These are phyloP conservation scores for Paecilomyces sp. DNA, from an alignment of 2,329 filamentous ascomycete genomes.

Conservation along the genomic window DNA sequence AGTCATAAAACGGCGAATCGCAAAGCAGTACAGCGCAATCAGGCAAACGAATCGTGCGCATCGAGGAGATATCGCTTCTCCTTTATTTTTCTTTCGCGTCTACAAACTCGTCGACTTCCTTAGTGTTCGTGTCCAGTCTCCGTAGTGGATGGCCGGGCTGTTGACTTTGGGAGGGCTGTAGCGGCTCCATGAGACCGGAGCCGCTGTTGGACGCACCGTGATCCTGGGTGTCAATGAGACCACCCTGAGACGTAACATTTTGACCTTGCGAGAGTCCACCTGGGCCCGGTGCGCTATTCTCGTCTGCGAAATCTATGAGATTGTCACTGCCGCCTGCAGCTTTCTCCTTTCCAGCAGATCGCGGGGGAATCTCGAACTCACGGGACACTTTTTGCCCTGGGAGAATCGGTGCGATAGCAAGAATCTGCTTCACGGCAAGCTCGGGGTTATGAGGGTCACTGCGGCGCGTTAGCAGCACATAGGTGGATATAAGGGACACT, in stretches of 20 bases:
- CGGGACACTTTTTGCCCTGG: conserved; percentile 60
- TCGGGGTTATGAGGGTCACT: conserved; percentile 60
- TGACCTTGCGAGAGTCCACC: neutral
- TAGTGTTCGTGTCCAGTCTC: conserved; percentile 32
- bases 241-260: neutral
- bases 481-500: neutral
- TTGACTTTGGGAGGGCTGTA: conserved; percentile 7
- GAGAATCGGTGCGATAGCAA: conserved; percentile 78
- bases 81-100: conserved; percentile 29
- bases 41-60: neutral
- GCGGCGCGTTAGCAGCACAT: neutral
- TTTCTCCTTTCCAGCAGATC: conserved; percentile 13
- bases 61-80: neutral
- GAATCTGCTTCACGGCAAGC: conserved; percentile 71
- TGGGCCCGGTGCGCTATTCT: neutral
- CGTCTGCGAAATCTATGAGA: conserved; percentile 18
- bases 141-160: conserved; percentile 16
- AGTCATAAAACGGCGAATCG: neutral
- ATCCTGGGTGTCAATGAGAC: neutral
- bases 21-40: neutral
- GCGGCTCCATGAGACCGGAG: conserved; percentile 11
- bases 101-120: conserved; percentile 36
- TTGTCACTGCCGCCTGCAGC: conserved; percentile 5
- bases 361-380: conserved; percentile 52
- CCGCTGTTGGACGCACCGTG: neutral